These are phyloP conservation scores for Veloboletus limbatus DNA, from an alignment of 1,284 basidiomycete genomes.

Conservation along the genomic window DNA sequence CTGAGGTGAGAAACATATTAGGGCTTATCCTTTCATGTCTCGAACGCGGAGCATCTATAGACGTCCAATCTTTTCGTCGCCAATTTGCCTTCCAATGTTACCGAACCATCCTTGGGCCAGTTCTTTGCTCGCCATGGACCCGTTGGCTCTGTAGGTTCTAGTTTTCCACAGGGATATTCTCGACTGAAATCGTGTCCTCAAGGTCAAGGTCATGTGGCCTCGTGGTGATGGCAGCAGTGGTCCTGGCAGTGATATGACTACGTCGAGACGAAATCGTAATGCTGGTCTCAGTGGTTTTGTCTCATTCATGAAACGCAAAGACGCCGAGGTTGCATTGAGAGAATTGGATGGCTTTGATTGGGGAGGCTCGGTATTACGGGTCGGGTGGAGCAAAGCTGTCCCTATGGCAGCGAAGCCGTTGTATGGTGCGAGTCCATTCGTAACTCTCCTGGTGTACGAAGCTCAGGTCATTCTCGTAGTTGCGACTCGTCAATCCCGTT, in stretches of 20 bases:
- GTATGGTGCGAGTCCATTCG: constrained; percentile 58
- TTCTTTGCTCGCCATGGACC: constrained; percentile 79
- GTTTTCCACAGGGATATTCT: neutral
- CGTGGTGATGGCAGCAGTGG: constrained; percentile 60
- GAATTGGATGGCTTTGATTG: constrained; percentile 91
- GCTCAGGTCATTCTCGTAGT: constrained; percentile 24
- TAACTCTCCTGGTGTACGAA: constrained; percentile 4
- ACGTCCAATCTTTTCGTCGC: constrained; percentile 95
- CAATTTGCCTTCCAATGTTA: constrained; percentile 82
- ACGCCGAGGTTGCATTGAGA: constrained; percentile 84
- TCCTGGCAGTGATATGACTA: constrained; percentile 72
- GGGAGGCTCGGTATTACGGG: constrained; percentile 81
- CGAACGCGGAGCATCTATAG: constrained; percentile 38
- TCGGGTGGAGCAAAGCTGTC: constrained; percentile 96
- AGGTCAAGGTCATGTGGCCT: constrained; percentile 98
- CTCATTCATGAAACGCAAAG: constrained; percentile 88
- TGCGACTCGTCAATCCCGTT: constrained; percentile 31
- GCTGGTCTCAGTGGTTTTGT: constrained; percentile 90
- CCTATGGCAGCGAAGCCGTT: constrained; percentile 76
- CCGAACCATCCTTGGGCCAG: constrained; percentile 78
- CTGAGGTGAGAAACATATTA: constrained; percentile 48
- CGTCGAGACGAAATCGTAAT: constrained; percentile 62
- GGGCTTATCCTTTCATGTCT: neutral
- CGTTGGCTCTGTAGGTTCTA: constrained; percentile 59
- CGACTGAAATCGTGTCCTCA: constrained; percentile 27